A percentile compares a stretch with the other conserved stretches of the same genome.
phyloP scores from a whole-genome alignment of 495 filamentous ascomycete genomes.

The Rhizodiscina lignyota region DNA sequence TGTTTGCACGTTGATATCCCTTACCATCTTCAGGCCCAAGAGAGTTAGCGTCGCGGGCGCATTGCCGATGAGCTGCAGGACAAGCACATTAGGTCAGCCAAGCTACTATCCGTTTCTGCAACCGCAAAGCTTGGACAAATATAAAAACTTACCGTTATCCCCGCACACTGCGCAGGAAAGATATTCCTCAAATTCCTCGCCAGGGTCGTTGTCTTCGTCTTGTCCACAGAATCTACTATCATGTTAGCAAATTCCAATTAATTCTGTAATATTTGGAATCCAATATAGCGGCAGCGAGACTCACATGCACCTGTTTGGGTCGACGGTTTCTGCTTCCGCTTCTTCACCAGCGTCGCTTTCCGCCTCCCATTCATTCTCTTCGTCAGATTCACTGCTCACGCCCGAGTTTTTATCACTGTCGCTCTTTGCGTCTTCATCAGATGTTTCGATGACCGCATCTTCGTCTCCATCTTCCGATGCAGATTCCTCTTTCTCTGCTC shows the following conservation, averaged over 20 bases:
- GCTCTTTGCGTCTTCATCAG: conserved; percentile 13
- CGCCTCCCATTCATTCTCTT: conserved; percentile 49
- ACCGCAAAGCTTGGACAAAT: conserved; percentile 14
- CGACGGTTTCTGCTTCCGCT: conserved; percentile 46
- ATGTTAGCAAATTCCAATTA: conserved; percentile 2
- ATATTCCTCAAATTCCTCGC: conserved; percentile 74
- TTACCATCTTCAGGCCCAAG: conserved; percentile 53
- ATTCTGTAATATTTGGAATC: too few species aligned
- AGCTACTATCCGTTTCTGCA: too few species aligned
- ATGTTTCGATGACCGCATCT: conserved; percentile 8
- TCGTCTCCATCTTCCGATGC: conserved; percentile 11
- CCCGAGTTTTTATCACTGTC: conserved; percentile 25
- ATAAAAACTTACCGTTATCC: conserved; percentile 62
- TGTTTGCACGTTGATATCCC: conserved; percentile 15
- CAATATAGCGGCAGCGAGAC: conserved; percentile 19
- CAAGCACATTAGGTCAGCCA: conserved; percentile 18
- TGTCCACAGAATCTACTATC: conserved; percentile 50
- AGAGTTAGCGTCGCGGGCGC: conserved; percentile 64
- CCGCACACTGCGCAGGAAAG: conserved; percentile 66
- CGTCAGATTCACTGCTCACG: conserved; percentile 51
- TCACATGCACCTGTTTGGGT: conserved; percentile 47
- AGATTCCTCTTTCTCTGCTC: conserved; percentile 12
- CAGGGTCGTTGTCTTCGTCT: conserved; percentile 75
- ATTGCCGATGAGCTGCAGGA: conserved; percentile 75
- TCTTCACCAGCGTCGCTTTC: conserved; percentile 48